These are phyloP conservation scores for Podospora appendiculata DNA, from an alignment of 495 filamentous ascomycete genomes.

Conservation along the genomic window DNA sequence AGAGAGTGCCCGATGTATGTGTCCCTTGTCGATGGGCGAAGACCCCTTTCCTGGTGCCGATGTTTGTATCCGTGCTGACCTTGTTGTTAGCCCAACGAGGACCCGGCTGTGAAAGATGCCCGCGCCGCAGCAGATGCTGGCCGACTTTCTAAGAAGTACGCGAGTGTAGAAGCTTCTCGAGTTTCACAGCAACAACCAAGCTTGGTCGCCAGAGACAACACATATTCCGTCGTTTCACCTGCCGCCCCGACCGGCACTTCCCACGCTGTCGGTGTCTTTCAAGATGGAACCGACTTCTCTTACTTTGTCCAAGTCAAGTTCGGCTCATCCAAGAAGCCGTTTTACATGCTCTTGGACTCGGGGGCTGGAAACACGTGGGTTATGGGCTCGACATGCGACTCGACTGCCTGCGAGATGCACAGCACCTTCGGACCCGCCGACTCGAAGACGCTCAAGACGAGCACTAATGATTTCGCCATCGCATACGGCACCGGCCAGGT, in stretches of 20 bases:
- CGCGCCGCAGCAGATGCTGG: constrained; percentile 7
- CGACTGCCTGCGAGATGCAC: constrained; percentile 54
- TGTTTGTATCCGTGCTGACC: constrained; percentile 4
- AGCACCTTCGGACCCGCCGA: constrained; percentile 54
- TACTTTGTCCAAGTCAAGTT: constrained; percentile 67
- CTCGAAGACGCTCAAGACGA: constrained; percentile 47
- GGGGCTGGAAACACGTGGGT: constrained; percentile 75
- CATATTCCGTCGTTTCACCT: constrained; percentile 51
- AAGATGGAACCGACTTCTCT: constrained; percentile 69
- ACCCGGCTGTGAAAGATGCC: constrained; percentile 2
- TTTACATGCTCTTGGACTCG: constrained; percentile 74
- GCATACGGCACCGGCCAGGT: constrained; percentile 67
- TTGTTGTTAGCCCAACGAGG: constrained; percentile 4
- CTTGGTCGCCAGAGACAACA: constrained; percentile 32
- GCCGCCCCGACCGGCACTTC: constrained; percentile 44
- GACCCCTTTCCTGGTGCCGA: not conserved
- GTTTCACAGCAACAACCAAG: constrained; percentile 1
- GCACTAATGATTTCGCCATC: constrained; percentile 46
- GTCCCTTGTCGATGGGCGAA: not conserved
- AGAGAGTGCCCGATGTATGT: constrained; percentile 13
- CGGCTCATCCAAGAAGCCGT: constrained; percentile 53
- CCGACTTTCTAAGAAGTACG: constrained; percentile 17
- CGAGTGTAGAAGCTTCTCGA: not conserved
- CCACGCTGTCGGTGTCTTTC: constrained; percentile 53
- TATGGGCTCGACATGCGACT: constrained; percentile 57